Evolutionary conservation across 768 basidiomycete genomes (phyloP).

Genomic region (Leccinellum luteum): DNA sequence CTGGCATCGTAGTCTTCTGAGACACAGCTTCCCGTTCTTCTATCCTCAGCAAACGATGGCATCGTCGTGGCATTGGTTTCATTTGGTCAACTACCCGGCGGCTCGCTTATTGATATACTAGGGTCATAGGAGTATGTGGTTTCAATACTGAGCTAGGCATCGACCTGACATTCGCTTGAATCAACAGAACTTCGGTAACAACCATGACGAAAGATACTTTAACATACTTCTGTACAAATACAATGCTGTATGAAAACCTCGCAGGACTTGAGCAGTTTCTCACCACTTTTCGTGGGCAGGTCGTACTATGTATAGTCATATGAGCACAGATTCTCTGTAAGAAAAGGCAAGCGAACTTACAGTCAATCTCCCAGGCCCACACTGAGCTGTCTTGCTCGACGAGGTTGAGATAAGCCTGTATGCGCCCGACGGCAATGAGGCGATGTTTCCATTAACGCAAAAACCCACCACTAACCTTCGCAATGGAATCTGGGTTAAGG

Average conservation of each 20-base stretch:
- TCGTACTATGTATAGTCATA: constrained; percentile 34
- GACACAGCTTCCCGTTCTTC: too few species aligned
- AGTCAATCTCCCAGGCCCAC: constrained; percentile 79
- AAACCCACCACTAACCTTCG: constrained; percentile 43
- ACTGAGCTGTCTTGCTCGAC: constrained; percentile 67
- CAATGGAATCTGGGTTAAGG: constrained; percentile 67
- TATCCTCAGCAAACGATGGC: too few species aligned
- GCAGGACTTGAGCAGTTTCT: constrained; percentile 4
- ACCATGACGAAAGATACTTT: not conserved
- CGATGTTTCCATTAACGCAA: not conserved
- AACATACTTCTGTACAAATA: not conserved
- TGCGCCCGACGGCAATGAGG: not conserved
- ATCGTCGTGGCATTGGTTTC: too few species aligned
- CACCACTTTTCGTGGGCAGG: constrained; percentile 56
- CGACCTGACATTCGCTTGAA: not conserved
- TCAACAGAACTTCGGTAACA: not conserved
- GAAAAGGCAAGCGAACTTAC: constrained; percentile 39
- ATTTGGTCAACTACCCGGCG: too few species aligned
- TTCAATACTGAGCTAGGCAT: too few species aligned
- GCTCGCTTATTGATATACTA: too few species aligned
- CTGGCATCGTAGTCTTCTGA: too few species aligned
- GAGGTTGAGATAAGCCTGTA: constrained; percentile 64
- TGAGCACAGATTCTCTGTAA: not conserved
- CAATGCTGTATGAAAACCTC: not conserved
- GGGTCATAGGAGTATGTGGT: too few species aligned